Evolutionary conservation across 2,329 filamentous ascomycete genomes (phyloP), one percentile per base, ranked within the genome.

Genomic region (Cladophialophora carrionii): DNA sequence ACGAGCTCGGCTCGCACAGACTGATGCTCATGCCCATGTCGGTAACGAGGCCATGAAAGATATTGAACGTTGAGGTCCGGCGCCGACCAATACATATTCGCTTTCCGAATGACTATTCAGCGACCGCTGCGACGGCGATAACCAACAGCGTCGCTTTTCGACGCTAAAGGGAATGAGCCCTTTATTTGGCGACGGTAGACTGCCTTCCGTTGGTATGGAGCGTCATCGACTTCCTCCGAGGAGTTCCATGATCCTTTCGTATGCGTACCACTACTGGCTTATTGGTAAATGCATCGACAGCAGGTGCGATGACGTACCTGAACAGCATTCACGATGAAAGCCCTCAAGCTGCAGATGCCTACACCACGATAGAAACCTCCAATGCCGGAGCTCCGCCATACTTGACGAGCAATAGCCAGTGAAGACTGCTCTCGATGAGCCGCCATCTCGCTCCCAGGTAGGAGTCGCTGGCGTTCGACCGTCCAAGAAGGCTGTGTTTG

Each of bases 271-370:
- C 80, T 92, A 83, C 56, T 60, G 24, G 63, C 31, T 63, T 51
- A 62, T 66, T 51, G 66, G 58, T 53, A 59, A 37, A 49, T 59
- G 24, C n/a, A n/a, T 32, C 29, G 49, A 20, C 52, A 22, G 57
- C 32, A 17, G 26, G 14, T 14, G 31, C 52, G 48, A 46, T 9
- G 29, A 73, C 78, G 67, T 76, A 83, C 81, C 76, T 88, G 87
- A n/a, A 91, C 90, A 2, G 94, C 93, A 79, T 97, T 97, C 46
- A 97, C 94, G 59, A 96, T 81, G 75, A 98, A 97, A 0, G 94
- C 94, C 71, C 94, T 83, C 8, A 90, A 78, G 76, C 91, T 96
- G 76, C 94, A 98, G 34, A 96, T 83, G 0, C 87, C 87, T 49
- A 98, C 76, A 0, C 90, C 90, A 32, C 87, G 82, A 74, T 91